Evolutionary conservation across 1,284 basidiomycete genomes (phyloP), one percentile per base, ranked within the genome.

Genomic region (Ceratobasidium theobromae): DNA sequence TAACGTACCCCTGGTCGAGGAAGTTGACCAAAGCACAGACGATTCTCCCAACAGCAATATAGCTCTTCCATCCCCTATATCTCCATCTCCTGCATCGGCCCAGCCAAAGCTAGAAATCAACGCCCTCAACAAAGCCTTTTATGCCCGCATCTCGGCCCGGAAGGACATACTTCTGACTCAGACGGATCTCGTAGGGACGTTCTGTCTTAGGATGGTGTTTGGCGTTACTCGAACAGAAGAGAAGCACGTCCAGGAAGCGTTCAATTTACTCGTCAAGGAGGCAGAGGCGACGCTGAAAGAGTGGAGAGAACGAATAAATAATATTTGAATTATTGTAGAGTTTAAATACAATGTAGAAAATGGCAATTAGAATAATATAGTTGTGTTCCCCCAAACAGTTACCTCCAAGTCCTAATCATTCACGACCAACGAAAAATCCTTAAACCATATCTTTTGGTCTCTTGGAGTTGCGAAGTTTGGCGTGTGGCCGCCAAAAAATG

Each of bases 401-500:
- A n/a, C n/a, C n/a, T n/a, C n/a, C n/a, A n/a, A n/a, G n/a, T n/a
- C n/a, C n/a, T n/a, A 45, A 45, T 65, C 65, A 57, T 79, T 77
- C 55, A 79, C 73, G 41, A 69, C 71, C 70, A 81, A 76, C 35
- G 74, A 70, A 67, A 90, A 91, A 72, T 85, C 85, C 72, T 83
- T 88, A 77, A 90, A 91, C 85, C 86, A 89, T 0, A 81, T 79
- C 71, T 85, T 85, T 74, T 90, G 88, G 73, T 89, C 85, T 69
- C 75, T 81, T 4, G 89, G 87, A 5, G 86, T 84, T 12, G 86
- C 86, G 69, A 84, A 91, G 55, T 80, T 72, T 4, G 76, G 71
- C 4, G 84, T 84, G 69, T 90, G 87, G 0, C 88, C 89, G 23
- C 89, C 89, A 72, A 91, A 91, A 77, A 91, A 91, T 3, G 89